Percentiles rank a stretch among this genome's conserved stretches.
These are phyloP conservation scores for Lasiosphaeria ovina DNA, from an alignment of 495 filamentous ascomycete genomes.

Conservation along the genomic window DNA sequence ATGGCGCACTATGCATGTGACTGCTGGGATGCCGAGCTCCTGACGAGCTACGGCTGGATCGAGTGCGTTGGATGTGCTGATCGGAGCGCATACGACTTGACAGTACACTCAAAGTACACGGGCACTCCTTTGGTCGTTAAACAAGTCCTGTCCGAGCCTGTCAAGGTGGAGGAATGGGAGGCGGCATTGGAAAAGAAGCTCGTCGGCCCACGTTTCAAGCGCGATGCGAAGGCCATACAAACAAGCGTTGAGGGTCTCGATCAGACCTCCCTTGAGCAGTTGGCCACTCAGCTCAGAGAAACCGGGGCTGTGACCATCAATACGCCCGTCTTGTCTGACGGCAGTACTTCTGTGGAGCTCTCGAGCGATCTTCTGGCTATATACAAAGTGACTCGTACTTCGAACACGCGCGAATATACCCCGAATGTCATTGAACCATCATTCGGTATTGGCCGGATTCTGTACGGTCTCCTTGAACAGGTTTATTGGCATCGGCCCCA, in stretches of 20 bases:
- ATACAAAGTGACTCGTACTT: constrained; percentile 49
- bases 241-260: constrained; percentile 54
- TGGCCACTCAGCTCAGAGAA: constrained; percentile 48
- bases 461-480: constrained; percentile 41
- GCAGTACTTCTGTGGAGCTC: constrained; percentile 61
- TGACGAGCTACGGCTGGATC: constrained; percentile 64
- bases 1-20: constrained; percentile 72
- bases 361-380: constrained; percentile 56
- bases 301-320: constrained; percentile 57
- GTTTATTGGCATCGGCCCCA: constrained; percentile 49
- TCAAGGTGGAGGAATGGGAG: constrained; percentile 59
- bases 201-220: constrained; percentile 62
- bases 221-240: constrained; percentile 58
- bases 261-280: constrained; percentile 47
- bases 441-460: constrained; percentile 67
- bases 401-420: constrained; percentile 62
- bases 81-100: constrained; percentile 64
- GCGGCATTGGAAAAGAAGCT: constrained; percentile 62
- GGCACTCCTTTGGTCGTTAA: constrained; percentile 58
- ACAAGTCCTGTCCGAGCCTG: constrained; percentile 57
- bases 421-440: constrained; percentile 71
- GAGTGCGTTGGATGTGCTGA: constrained; percentile 54
- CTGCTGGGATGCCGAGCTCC: constrained; percentile 68
- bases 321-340: constrained; percentile 51
- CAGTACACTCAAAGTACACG: constrained; percentile 62